Percentiles rank a stretch among this genome's conserved stretches.
Evolutionary conservation across 2,329 filamentous ascomycete species (phyloP).

Genomic region (Curvularia verruculosa): DNA sequence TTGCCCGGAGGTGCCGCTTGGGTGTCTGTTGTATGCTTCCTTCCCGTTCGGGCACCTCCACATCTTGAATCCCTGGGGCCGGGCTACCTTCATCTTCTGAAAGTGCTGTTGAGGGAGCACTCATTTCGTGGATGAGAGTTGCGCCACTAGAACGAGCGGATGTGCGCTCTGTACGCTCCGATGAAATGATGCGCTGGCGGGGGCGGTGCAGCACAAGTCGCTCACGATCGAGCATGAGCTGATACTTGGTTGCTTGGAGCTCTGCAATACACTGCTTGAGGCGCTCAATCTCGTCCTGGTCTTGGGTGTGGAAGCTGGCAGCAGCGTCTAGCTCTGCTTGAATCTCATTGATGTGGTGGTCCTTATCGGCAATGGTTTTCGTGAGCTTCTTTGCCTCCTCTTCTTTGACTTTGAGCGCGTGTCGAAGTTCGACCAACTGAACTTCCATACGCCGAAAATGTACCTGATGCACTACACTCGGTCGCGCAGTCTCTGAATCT

Average conservation of each 20-base stretch:
- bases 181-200: constrained; percentile 26
- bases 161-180: constrained; percentile 30
- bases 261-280: constrained; percentile 32
- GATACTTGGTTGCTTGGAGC: constrained; percentile 37
- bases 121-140: constrained; percentile 39
- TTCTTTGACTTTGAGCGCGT: constrained; percentile 28
- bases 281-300: constrained; percentile 36
- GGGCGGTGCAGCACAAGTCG: constrained; percentile 33
- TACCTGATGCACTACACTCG: constrained; percentile 41
- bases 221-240: constrained; percentile 44
- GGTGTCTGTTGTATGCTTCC: constrained; percentile 30
- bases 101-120: constrained; percentile 19
- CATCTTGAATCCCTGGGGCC: constrained; percentile 14
- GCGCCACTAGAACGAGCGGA: constrained; percentile 40
- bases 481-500: constrained; percentile 40
- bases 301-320: constrained; percentile 21
- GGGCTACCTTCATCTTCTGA: constrained; percentile 20
- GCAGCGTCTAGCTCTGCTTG: constrained; percentile 28
- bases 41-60: constrained; percentile 8
- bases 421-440: constrained; percentile 35
- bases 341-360: constrained; percentile 27
- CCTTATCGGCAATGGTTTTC: constrained; percentile 23
- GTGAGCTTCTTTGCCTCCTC: constrained; percentile 30
- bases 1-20: constrained; percentile 18
- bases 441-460: constrained; percentile 45